Percentiles rank a stretch among this genome's conserved stretches.
Evolutionary conservation across 768 basidiomycete species (phyloP).

Genomic region (Trichaptum fuscoviolaceum): DNA sequence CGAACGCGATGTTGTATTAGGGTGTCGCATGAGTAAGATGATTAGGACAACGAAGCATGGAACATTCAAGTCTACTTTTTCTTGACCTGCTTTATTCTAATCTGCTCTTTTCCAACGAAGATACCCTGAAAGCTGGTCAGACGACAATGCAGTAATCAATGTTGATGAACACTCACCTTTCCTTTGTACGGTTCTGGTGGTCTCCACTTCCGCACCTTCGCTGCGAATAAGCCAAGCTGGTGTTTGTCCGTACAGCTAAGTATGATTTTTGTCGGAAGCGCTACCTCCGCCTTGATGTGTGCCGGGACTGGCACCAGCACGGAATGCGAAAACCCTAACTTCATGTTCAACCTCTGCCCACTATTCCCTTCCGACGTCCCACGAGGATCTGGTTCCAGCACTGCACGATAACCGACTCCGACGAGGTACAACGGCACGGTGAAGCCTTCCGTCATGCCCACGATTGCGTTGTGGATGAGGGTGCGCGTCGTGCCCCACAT

Average conservation of each 20-base stretch:
- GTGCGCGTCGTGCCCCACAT: slow-evolving; percentile 97
- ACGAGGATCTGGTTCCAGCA: slow-evolving; percentile 75
- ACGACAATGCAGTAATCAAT: slow-evolving; percentile 8
- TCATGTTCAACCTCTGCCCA: slow-evolving; percentile 77
- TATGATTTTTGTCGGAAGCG: slow-evolving; percentile 77
- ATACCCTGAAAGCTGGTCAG: slow-evolving; percentile 56
- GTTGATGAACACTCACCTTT: slow-evolving; percentile 58
- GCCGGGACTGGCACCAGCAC: slow-evolving; percentile 79
- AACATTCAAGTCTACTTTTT: slow-evolving; percentile 67
- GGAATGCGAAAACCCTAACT: slow-evolving; percentile 88
- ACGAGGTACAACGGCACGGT: slow-evolving; percentile 80
- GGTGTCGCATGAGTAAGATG: neutral
- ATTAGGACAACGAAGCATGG: neutral
- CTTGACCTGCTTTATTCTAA: slow-evolving; percentile 87
- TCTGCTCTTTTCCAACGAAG: slow-evolving; percentile 89
- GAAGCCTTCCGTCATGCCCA: slow-evolving; percentile 87
- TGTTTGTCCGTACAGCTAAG: slow-evolving; percentile 87
- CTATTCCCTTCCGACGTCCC: slow-evolving; percentile 49
- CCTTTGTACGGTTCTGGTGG: slow-evolving; percentile 97
- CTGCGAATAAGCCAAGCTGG: slow-evolving; percentile 79
- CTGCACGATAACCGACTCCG: slow-evolving; percentile 91
- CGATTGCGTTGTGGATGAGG: slow-evolving; percentile 83
- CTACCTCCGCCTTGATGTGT: slow-evolving; percentile 76
- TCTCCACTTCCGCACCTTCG: slow-evolving; percentile 75
- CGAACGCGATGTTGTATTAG: neutral